Base-by-base conservation (phyloP, 306 rosid genomes). In the Vigna unguiculata region DNA sequence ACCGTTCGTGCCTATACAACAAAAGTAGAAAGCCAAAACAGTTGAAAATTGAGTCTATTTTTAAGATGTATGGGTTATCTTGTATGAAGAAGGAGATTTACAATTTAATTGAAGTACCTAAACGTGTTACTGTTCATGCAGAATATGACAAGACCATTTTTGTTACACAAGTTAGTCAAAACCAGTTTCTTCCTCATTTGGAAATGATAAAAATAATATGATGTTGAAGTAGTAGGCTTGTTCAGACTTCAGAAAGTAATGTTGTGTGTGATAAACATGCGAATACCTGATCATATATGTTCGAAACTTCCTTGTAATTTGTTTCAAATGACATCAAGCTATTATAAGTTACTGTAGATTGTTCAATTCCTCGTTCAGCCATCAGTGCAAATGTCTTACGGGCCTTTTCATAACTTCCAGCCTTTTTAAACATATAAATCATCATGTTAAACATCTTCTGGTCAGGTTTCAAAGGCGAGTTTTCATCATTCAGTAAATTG, bases 401-500 rank as follows among this genome's bases (percentile, higher is more conserved):
- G 82, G 99, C 97, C 76, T 92, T 89, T 52, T 89, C 96, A 83
- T 92, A 88, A 85, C 81, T 89, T 73, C 97, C 96, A 45, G 89
- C 94, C 91, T 90, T 95, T 89, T 87, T 92, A 69, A 83, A 78
- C 99, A 88, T 92, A 81, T 90, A 95, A 85, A 95, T 92, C 93
- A 95, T 92, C 96, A 95, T 88, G 79, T 92, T 93, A 86, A 90
- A 91, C 96, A 91, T 90, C 88, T 89, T 88, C 78, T 95, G 97
- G 79, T 92, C 99, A 15, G 97, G 97, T 79, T 88, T 95, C 82
- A 91, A 71, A 76, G 90, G 86, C 20, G 93, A 67, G 1, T 81
- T 92, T 77, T 84, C 93, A 67, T 87, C 86, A 75, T 88, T 75
- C 77, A 92, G 80, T 78, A 95, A 92, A 83, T 80, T 85, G 58